A percentile compares a stretch with the other conserved stretches of the same genome.
Evolutionary conservation across 208 protist genomes (phyloP).

Genomic region (Crithidia acanthocephali): DNA sequence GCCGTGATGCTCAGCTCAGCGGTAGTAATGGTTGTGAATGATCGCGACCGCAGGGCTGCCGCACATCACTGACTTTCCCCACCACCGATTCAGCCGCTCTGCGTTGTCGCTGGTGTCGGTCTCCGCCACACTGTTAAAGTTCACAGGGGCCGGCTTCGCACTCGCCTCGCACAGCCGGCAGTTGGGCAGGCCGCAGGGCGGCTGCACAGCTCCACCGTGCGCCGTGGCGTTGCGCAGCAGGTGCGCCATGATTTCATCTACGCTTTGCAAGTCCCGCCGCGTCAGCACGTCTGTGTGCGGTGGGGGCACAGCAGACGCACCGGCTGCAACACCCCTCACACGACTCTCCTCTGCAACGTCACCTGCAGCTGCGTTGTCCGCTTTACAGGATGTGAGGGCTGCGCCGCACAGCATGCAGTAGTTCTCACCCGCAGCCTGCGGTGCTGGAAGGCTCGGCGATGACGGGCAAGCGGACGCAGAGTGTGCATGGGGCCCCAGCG

Average conservation of each 20-base stretch:
- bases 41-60: slow-evolving; percentile 53
- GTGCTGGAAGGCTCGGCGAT: not conserved
- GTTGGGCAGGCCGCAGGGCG: slow-evolving; percentile 42
- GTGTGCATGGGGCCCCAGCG: slow-evolving; percentile 2
- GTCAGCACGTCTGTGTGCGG: not conserved
- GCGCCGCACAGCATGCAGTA: slow-evolving; percentile 37
- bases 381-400: too few relatives aligned
- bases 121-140: not conserved
- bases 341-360: too few relatives aligned
- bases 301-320: not conserved
- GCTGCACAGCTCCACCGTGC: slow-evolving; percentile 15
- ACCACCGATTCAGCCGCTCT: not conserved
- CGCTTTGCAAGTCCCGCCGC: slow-evolving; percentile 31
- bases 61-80: slow-evolving; percentile 24
- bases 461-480: not conserved
- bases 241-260: slow-evolving; percentile 37
- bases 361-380: too few relatives aligned
- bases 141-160: too few relatives aligned
- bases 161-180: slow-evolving; percentile 50
- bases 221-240: slow-evolving; percentile 19
- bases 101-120: not conserved
- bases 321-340: too few relatives aligned
- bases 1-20: slow-evolving; percentile 7
- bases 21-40: slow-evolving; percentile 61
- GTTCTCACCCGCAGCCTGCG: not conserved